Evolutionary conservation across 106 monocot genomes (phyloP).

Genomic region (Phalaenopsis equestris): DNA sequence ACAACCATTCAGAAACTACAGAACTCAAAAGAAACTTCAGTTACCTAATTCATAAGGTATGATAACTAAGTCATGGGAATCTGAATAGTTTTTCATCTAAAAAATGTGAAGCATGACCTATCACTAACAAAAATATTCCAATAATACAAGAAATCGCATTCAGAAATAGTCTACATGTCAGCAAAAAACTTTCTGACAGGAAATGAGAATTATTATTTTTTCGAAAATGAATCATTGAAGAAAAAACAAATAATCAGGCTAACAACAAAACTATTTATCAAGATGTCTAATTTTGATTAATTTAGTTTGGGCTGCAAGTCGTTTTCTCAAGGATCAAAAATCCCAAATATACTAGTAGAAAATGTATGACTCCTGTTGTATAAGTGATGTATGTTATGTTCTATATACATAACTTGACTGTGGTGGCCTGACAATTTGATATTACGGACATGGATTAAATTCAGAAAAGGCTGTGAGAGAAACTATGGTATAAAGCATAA

Average conservation of each 20-base stretch:
- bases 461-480: not conserved
- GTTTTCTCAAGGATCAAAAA: not conserved
- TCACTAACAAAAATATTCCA: not conserved
- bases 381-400: not conserved
- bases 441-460: not conserved
- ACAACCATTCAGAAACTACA: not conserved
- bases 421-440: not conserved
- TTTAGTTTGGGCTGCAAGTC: not conserved
- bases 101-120: not conserved
- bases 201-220: not conserved
- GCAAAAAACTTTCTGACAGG: not conserved
- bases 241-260: not conserved
- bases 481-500: not conserved
- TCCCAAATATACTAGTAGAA: not conserved
- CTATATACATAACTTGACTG: not conserved
- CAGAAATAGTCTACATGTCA: not conserved
- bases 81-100: not conserved
- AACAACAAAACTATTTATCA: not conserved
- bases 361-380: not conserved
- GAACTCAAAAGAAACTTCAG: not conserved
- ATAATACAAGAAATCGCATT: no score
- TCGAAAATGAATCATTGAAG: not conserved
- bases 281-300: not conserved
- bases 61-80: no score
- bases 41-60: not conserved